Evolutionary conservation across 495 filamentous ascomycete species (phyloP), one percentile per base, ranked within the genome.

Genomic region (Neurospora sp.): DNA sequence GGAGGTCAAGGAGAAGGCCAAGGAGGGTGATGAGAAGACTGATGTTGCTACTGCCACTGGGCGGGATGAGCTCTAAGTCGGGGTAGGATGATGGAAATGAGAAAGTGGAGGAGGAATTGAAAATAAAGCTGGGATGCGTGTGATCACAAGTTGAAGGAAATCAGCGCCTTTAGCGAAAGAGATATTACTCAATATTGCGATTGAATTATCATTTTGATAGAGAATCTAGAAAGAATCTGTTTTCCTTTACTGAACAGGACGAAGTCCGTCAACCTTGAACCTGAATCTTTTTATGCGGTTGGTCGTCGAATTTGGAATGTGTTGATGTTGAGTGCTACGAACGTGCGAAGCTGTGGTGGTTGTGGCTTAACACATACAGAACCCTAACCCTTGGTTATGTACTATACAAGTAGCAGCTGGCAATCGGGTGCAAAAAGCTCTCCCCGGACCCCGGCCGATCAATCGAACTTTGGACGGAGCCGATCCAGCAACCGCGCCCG

Each of bases 1-100:
- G 31, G 80, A 81, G 18, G 76, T 71, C n/a, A 82, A 85, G 76
- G 78, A 78, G 70, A 72, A 76, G n/a, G 82, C 77, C 31, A 76
- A 77, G 69, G 71, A 72, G 0, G 74, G 39, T 10, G 76, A 74
- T 31, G 77, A 79, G 73, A 79, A 80, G 39, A 81, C 82, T 70
- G 81, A 76, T 14, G 44, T 74, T 40, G 81, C 79, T 6, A 79
- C 72, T 9, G 74, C 82, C 18, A 82, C 78, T 41, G 82, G 82
- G 5, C 73, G 82, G 12, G 82, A 83, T 48, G 82, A 82, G 77
- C 73, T 83, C 70, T 83, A 79, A 62, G 69, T 18, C 11, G 16
- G 27, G 5, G 69, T 44, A 46, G 18, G n/a, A 35, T 3, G 18
- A 12, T 54, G 38, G 38, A 42, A 69, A n/a, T 9, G 3, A 1